Conservation (phyloP, 2,329 filamentous ascomycete genomes). For the Davidsoniella virescens region DNA sequence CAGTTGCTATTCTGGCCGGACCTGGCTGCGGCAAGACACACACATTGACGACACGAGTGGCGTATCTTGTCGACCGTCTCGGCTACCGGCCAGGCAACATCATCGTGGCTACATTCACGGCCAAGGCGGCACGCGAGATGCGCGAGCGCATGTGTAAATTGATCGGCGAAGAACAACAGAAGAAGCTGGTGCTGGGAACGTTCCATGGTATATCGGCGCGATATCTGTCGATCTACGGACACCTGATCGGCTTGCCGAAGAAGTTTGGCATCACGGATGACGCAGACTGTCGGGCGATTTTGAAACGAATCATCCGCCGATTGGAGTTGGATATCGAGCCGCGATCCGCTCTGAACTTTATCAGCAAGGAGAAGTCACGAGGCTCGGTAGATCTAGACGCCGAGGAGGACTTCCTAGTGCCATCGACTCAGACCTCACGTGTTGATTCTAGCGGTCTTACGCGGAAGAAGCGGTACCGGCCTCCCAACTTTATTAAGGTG, state of each 20-base stretch:
- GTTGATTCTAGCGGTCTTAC: slow-evolving; percentile 13
- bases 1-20: slow-evolving; percentile 50
- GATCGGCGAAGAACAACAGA: slow-evolving; percentile 63
- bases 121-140: slow-evolving; percentile 91
- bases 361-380: slow-evolving; percentile 50
- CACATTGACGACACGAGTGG: slow-evolving; percentile 81
- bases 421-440: slow-evolving; percentile 7
- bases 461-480: slow-evolving; percentile 21
- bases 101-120: slow-evolving; percentile 91
- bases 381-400: slow-evolving; percentile 20
- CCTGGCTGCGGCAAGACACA: slow-evolving; percentile 80
- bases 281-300: slow-evolving; percentile 60
- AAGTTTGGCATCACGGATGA: slow-evolving; percentile 87
- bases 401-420: not conserved
- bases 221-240: slow-evolving; percentile 71
- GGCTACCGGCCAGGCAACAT: slow-evolving; percentile 70
- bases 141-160: slow-evolving; percentile 65
- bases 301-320: slow-evolving; percentile 71
- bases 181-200: slow-evolving; percentile 70
- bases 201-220: slow-evolving; percentile 86
- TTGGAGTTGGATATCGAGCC: slow-evolving; percentile 52
- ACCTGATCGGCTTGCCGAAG: slow-evolving; percentile 62
- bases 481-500: slow-evolving; percentile 46
- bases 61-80: slow-evolving; percentile 62
- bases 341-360: slow-evolving; percentile 53